phyloP scores from a whole-genome alignment of 1,284 basidiomycete species.

The Leucoagaricus sp. region DNA sequence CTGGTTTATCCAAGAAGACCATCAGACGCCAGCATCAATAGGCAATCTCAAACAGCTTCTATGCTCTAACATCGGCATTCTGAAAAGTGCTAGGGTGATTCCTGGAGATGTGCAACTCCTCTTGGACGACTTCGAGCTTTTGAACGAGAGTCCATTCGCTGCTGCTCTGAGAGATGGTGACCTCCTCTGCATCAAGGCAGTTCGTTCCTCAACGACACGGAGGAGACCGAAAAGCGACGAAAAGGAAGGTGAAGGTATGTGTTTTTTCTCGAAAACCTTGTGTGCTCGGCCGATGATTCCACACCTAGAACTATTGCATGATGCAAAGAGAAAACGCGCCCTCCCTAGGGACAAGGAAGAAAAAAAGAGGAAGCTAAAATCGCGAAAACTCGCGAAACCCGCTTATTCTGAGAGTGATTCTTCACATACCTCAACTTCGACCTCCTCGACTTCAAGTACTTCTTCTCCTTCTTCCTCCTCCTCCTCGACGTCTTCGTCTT shows the following conservation, averaged over 20 bases:
- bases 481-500: conserved; percentile 22
- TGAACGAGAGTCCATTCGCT: conserved; percentile 35
- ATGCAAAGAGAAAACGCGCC: conserved; percentile 7
- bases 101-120: conserved; percentile 28
- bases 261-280: too few relatives aligned
- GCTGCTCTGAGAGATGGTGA: conserved; percentile 41
- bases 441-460: conserved; percentile 19
- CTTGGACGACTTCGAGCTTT: conserved; percentile 42
- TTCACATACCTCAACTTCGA: conserved; percentile 20
- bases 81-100: conserved; percentile 24
- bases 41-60: conserved; percentile 34
- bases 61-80: conserved; percentile 29
- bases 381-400: not conserved
- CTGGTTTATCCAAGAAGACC: conserved; percentile 38
- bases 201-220: not conserved
- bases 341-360: not conserved
- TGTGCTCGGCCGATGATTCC: not conserved
- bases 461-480: conserved; percentile 19
- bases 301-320: not conserved
- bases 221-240: not conserved
- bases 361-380: not conserved
- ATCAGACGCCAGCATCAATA: conserved; percentile 24
- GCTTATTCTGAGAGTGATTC: conserved; percentile 2
- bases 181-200: conserved; percentile 33
- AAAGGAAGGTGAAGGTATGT: not conserved